phyloP scores from a whole-genome alignment of 2,329 filamentous ascomycete species.

The Sclerotinia sclerotiorum region DNA sequence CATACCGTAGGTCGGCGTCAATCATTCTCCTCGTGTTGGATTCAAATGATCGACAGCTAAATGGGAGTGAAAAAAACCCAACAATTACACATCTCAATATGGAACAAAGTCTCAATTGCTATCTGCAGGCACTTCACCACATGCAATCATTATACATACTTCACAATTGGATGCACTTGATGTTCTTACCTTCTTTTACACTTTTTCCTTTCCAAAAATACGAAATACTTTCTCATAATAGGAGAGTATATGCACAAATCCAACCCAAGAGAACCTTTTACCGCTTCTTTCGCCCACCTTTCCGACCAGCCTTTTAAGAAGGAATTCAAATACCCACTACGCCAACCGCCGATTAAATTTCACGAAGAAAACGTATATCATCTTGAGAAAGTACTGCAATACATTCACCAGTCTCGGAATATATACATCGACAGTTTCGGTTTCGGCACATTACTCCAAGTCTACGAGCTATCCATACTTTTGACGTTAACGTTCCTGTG shows the following conservation, averaged over 20 bases:
- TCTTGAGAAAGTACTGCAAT: conserved; percentile 7
- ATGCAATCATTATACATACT: conserved; percentile 19
- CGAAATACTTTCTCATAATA: conserved; percentile 8
- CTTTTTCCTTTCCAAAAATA: conserved; percentile 7
- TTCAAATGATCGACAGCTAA: conserved; percentile 19
- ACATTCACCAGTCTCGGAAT: conserved; percentile 2
- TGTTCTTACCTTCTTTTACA: not conserved
- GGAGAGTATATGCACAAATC: conserved; percentile 11
- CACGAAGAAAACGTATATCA: conserved; percentile 17
- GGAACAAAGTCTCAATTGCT: conserved; percentile 15
- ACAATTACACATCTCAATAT: not conserved
- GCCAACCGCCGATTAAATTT: conserved; percentile 20
- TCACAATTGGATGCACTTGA: conserved; percentile 2
- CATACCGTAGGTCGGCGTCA: conserved; percentile 11
- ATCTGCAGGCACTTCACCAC: not conserved
- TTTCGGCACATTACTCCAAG: not conserved
- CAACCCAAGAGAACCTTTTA: conserved; percentile 17
- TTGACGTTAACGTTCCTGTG: conserved; percentile 15
- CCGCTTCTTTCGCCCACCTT: conserved; percentile 25
- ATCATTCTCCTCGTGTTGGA: conserved; percentile 11
- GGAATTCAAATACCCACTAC: conserved; percentile 17
- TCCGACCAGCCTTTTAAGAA: conserved; percentile 20
- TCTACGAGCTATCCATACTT: not conserved
- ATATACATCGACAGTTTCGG: not conserved
- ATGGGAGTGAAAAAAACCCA: conserved; percentile 10